A percentile compares a stretch with the other conserved stretches of the same genome.
These are phyloP conservation scores for Cadophora malorum DNA, from an alignment of 2,329 filamentous ascomycete genomes.

Conservation along the genomic window DNA sequence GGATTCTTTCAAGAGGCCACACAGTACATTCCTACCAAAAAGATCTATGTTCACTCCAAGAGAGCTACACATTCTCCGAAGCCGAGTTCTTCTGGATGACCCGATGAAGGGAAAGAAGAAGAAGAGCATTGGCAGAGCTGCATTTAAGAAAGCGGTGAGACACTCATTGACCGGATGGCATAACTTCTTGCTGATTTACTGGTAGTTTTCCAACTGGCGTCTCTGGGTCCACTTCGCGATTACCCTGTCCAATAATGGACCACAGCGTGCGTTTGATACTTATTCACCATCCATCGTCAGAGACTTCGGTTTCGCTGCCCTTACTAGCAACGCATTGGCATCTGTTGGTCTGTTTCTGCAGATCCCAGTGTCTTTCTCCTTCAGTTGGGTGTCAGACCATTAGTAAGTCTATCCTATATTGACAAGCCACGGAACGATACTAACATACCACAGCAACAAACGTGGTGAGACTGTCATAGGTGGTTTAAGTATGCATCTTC, in stretches of 20 bases:
- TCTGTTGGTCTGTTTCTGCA: slow-evolving; percentile 35
- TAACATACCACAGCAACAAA: slow-evolving; percentile 15
- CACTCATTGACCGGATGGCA: background rate
- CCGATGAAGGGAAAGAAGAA: slow-evolving; percentile 27
- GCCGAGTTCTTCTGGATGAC: slow-evolving; percentile 17
- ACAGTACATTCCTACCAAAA: slow-evolving; percentile 44
- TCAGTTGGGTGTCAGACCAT: slow-evolving; percentile 25
- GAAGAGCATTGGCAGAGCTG: slow-evolving; percentile 47
- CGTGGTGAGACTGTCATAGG: slow-evolving; percentile 22
- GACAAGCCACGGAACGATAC: rapidly evolving
- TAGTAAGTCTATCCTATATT: slow-evolving; percentile 13
- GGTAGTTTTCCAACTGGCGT: slow-evolving; percentile 34
- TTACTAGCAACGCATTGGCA: slow-evolving; percentile 43
- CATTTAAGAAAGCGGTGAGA: slow-evolving; percentile 27
- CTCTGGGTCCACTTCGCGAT: slow-evolving; percentile 41
- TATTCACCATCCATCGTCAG: slow-evolving; percentile 43
- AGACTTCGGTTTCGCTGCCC: slow-evolving; percentile 38
- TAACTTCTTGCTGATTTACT: background rate
- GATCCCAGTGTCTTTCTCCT: slow-evolving; percentile 28
- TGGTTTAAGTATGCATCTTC: slow-evolving; percentile 18
- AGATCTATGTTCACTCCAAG: slow-evolving; percentile 44
- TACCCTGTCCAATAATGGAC: slow-evolving; percentile 33
- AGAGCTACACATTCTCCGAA: slow-evolving; percentile 20
- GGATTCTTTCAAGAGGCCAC: slow-evolving; percentile 46
- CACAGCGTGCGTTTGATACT: slow-evolving; percentile 41